A percentile compares a stretch with the other conserved stretches of the same genome.
These are phyloP conservation scores for Phalaenopsis hybrid DNA, from an alignment of 116 monocot genomes.

Conservation along the genomic window DNA sequence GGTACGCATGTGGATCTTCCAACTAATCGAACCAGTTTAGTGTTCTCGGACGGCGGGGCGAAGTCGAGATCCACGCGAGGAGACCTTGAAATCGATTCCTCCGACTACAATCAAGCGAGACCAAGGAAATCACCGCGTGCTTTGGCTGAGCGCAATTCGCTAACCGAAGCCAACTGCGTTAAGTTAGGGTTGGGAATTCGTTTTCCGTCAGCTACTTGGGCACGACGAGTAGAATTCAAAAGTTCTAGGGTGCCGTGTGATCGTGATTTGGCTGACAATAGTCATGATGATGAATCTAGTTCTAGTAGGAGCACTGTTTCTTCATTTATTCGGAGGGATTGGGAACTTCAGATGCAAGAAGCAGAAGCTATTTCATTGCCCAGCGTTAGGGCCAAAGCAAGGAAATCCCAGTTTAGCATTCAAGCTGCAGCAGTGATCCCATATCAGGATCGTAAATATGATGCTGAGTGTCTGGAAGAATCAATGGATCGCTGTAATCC, in stretches of 20 bases:
- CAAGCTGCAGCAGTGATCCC: not conserved
- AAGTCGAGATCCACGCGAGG: not conserved
- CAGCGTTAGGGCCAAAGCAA: not conserved
- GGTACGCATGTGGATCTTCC: not conserved
- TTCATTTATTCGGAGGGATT: not conserved
- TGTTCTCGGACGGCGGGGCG: too few species aligned
- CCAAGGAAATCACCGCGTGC: not conserved
- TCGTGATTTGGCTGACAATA: not conserved
- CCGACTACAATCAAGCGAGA: not conserved
- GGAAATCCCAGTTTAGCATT: not conserved
- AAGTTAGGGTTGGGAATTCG: not conserved
- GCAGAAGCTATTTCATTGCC: not conserved
- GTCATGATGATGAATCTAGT: not conserved
- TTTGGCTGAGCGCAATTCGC: not conserved
- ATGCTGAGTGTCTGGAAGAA: constrained; percentile 13
- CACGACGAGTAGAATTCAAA: constrained; percentile 17
- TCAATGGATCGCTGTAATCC: constrained; percentile 11
- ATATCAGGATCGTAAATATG: not conserved
- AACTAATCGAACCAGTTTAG: not conserved
- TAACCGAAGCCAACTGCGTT: not conserved
- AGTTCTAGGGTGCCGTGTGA: not conserved
- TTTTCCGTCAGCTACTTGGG: constrained; percentile 24
- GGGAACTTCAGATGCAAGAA: not conserved
- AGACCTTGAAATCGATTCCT: not conserved
- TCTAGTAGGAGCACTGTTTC: not conserved